Conservation (phyloP, 495 filamentous ascomycete genomes). For the Neurospora sublineolata region DNA sequence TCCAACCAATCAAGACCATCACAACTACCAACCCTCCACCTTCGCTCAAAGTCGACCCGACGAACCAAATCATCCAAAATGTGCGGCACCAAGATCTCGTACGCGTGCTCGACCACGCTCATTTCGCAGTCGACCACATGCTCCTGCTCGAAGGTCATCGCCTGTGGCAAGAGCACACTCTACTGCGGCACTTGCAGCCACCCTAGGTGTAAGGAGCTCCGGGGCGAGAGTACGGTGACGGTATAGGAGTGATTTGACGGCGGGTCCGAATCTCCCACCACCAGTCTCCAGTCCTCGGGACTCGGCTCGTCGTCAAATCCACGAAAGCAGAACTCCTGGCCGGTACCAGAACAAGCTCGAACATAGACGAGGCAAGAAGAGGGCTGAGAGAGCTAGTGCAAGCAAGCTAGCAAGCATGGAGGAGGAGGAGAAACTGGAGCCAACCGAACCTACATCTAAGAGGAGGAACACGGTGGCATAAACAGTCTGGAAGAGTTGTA, state of each 20-base stretch:
- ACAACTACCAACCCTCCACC: background rate
- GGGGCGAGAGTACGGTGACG: constrained; percentile 11
- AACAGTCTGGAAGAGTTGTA: background rate
- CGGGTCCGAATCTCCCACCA: background rate
- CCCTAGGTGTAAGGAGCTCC: constrained; percentile 19
- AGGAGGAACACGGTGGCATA: background rate
- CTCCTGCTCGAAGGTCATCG: constrained; percentile 13
- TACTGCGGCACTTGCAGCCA: constrained; percentile 21
- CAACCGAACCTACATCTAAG: background rate
- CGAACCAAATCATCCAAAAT: constrained; percentile 4
- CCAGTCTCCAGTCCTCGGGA: background rate
- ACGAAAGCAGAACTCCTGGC: background rate
- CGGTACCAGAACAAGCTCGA: background rate
- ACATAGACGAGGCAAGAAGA: background rate
- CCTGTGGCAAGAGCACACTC: constrained; percentile 22
- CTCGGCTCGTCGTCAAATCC: background rate
- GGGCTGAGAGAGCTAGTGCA: background rate
- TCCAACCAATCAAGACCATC: background rate
- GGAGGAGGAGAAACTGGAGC: background rate
- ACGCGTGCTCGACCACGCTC: constrained; percentile 21
- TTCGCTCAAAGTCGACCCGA: background rate
- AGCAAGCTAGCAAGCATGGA: background rate
- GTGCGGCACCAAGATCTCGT: constrained; percentile 23
- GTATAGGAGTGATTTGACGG: background rate
- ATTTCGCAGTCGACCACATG: constrained; percentile 21